Base-by-base conservation (phyloP, 495 filamentous ascomycete genomes). In the Ramalina peruviana region DNA sequence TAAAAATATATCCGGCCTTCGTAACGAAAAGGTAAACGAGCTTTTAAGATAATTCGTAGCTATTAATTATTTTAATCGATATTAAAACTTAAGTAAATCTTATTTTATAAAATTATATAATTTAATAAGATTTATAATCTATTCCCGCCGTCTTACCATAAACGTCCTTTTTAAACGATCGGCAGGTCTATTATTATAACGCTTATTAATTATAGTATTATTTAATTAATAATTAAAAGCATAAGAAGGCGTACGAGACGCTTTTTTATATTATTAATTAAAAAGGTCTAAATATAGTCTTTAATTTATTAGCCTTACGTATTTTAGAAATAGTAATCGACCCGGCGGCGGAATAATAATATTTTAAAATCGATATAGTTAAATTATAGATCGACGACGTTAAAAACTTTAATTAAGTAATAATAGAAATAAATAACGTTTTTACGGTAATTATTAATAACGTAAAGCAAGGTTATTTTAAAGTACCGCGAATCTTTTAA, bases 221-320 rank as follows among this genome's bases (percentile, higher is more conserved):
- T 13, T 25, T 27, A 26, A 46, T 23, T 23, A 30, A 25, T n/a
- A 30, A 27, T 46, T 46, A 19, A 46, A 12, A 27, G 36, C 30
- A 27, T 27, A 26, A 26, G 4, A 23, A 23, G 10, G 6, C 3
- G 4, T 10, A 4, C 30, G 30, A 26, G n/a, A 19, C 36, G 36
- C 23, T 53, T 15, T 15, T 36, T 52, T 21, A 55, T 46, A 0
- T 16, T 39, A 25, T 55, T 52, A 23, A n/a, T n/a, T n/a, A n/a
- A n/a, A n/a, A n/a, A n/a, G n/a, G n/a, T n/a, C n/a, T n/a, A n/a
- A n/a, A n/a, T n/a, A n/a, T n/a, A n/a, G n/a, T n/a, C n/a, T n/a
- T n/a, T n/a, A n/a, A n/a, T n/a, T n/a, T n/a, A n/a, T n/a, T n/a
- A n/a, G n/a, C n/a, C n/a, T n/a, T n/a, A n/a, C n/a, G n/a, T n/a